Evolutionary conservation across 2,329 filamentous ascomycete species (phyloP), one percentile per base, ranked within the genome.

Genomic region (Scolecobasidium constrictum): DNA sequence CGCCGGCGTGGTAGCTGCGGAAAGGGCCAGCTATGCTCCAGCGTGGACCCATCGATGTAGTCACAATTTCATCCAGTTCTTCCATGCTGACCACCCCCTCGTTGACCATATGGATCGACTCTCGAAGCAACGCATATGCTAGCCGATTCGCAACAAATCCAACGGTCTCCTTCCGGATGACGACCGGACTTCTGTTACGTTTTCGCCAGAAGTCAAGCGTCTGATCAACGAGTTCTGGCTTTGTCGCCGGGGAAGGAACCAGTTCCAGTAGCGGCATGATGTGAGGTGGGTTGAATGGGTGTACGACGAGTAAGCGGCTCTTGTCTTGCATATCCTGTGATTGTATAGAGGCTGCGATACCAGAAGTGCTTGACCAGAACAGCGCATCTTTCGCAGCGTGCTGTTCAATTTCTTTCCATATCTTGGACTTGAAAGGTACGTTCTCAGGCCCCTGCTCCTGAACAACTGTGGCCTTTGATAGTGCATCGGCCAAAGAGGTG

Each of bases 241-340:
- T 16, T 0, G 69, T 77, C 21, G 48, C 45, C 4, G 64, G 65
- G 2, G 62, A 65, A 0, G 73, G 72, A 0, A 78, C 74, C 22
- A 78, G 60, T 53, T 79, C 75, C 2, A 78, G 56, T 1, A 79
- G 52, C 0, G 75, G 75, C 71, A 78, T 77, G 42, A 78, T 65
- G 48, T 78, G 73, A 1, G 75, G 75, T 17, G 72, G 76, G 43
- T 78, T 78, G 54, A 73, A 79, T 0, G 75, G 75, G 52, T 78
- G 76, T 3, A 75, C 72, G 2, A 78, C 68, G 0, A 78, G 47
- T 3, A 79, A 52, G 2, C 73, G 58, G n/a, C 53, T 47, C 39
- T 56, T 40, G 37, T 70, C 61, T 17, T 56, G 49, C 65, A 72
- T 69, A 3, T 59, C 48, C 13, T 47, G 45, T 6, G 56, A 56